These are phyloP conservation scores for Acer negundo DNA, from an alignment of 345 rosid genomes.

Conservation along the genomic window DNA sequence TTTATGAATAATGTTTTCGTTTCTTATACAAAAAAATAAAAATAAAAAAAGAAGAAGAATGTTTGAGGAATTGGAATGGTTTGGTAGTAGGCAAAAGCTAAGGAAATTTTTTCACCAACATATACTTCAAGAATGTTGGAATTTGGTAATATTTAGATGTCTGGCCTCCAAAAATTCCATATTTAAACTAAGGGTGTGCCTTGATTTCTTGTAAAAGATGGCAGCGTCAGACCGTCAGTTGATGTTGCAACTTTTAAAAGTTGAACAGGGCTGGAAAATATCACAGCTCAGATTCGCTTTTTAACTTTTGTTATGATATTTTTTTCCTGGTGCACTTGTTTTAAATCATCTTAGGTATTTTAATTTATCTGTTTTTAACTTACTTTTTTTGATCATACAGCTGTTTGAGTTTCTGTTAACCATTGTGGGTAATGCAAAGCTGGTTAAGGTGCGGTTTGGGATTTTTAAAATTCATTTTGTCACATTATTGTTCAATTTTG, in stretches of 20 bases:
- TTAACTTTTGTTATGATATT: background rate
- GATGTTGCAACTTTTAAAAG: background rate
- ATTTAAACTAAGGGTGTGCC: background rate
- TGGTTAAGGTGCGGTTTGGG: constrained; percentile 62
- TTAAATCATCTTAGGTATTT: constrained; percentile 15
- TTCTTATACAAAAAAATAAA: background rate
- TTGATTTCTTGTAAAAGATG: background rate
- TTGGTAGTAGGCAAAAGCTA: background rate
- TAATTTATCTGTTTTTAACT: constrained; percentile 26
- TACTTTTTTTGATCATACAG: constrained; percentile 44
- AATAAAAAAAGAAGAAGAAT: too few species aligned
- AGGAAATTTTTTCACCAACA: background rate
- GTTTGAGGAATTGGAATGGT: background rate
- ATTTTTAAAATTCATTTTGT: constrained; percentile 14
- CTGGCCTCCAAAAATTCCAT: background rate
- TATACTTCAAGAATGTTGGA: background rate
- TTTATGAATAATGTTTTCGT: too few species aligned
- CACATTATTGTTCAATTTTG: background rate
- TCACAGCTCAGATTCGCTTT: background rate
- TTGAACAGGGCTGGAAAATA: background rate
- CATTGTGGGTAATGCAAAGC: constrained; percentile 63
- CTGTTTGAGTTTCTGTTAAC: constrained; percentile 88
- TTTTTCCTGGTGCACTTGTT: background rate
- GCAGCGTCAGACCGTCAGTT: background rate
- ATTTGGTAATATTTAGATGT: background rate